Evolutionary conservation across 2,329 filamentous ascomycete species (phyloP).

Genomic region (Aureobasidium vineae): DNA sequence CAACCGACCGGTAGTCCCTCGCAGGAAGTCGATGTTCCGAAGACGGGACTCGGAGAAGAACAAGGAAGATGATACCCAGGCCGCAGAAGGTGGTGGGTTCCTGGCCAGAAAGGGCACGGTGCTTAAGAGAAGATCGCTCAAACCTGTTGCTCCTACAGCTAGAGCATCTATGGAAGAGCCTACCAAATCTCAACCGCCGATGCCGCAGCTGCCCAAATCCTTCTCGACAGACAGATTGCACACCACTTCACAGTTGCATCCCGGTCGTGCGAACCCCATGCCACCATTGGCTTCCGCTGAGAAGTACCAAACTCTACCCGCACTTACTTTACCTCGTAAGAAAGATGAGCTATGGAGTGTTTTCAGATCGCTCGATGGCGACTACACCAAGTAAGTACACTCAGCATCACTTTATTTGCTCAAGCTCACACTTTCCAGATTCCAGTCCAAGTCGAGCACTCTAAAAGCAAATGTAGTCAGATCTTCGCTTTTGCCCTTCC

Average conservation of each 20-base stretch:
- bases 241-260: slow-evolving; percentile 37
- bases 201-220: slow-evolving; percentile 48
- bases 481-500: slow-evolving; percentile 69
- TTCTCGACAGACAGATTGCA: slow-evolving; percentile 51
- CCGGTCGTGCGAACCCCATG: slow-evolving; percentile 44
- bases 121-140: slow-evolving; percentile 28
- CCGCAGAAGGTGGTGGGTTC: slow-evolving; percentile 14
- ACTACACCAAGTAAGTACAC: slow-evolving; percentile 60
- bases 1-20: background rate
- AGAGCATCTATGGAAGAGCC: slow-evolving; percentile 25
- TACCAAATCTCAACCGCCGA: slow-evolving; percentile 34
- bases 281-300: slow-evolving; percentile 45
- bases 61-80: slow-evolving; percentile 1
- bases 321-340: slow-evolving; percentile 47
- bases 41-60: slow-evolving; percentile 16
- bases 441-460: slow-evolving; percentile 68
- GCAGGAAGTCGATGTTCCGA: slow-evolving; percentile 19
- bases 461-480: slow-evolving; percentile 76
- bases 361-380: slow-evolving; percentile 66
- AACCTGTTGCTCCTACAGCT: slow-evolving; percentile 5
- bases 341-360: slow-evolving; percentile 69
- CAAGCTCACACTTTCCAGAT: slow-evolving; percentile 45
- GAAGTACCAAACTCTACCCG: slow-evolving; percentile 37
- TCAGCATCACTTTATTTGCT: slow-evolving; percentile 22
- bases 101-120: slow-evolving; percentile 31